phyloP scores from a whole-genome alignment of 257 asterid genomes.

The Cordia subcordata region DNA sequence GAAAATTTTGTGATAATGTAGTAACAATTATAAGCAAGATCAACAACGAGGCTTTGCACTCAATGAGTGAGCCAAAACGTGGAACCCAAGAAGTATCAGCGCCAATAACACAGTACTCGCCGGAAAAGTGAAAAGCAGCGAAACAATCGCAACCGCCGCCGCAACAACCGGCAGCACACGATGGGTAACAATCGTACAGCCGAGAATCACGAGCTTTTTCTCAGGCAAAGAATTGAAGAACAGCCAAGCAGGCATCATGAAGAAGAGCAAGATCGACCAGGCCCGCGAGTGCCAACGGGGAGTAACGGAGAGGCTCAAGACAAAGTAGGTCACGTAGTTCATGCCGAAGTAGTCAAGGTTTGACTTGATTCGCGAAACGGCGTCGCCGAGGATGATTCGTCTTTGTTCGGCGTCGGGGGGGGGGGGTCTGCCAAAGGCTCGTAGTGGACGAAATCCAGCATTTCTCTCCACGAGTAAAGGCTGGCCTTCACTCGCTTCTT shows the following conservation, averaged over 20 bases:
- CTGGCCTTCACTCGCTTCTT: constrained; percentile 62
- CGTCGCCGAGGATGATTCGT: constrained; percentile 51
- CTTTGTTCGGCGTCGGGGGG: constrained; percentile 36
- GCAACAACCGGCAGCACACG: constrained; percentile 59
- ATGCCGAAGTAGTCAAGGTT: constrained; percentile 56
- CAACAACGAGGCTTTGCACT: no score
- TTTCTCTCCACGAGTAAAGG: constrained; percentile 74
- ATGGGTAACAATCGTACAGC: constrained; percentile 46
- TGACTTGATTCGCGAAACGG: constrained; percentile 39
- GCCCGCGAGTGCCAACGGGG: constrained; percentile 71
- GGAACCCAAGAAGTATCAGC: constrained; percentile 40
- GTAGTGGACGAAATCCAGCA: constrained; percentile 46
- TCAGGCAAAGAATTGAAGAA: constrained; percentile 78
- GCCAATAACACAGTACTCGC: constrained; percentile 47
- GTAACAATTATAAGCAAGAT: no score
- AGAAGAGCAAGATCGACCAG: constrained; percentile 75
- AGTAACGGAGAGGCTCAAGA: constrained; percentile 85
- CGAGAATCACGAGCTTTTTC: constrained; percentile 54
- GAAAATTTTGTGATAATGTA: no score
- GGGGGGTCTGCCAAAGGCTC: constrained; percentile 37
- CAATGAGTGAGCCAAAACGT: constrained; percentile 70
- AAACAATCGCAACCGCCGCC: constrained; percentile 35
- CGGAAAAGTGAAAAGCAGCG: constrained; percentile 58
- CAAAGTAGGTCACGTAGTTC: constrained; percentile 74
- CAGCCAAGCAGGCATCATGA: constrained; percentile 68